Base-by-base conservation (phyloP, 106 monocot species). In the Xerophyta viscosa region DNA sequence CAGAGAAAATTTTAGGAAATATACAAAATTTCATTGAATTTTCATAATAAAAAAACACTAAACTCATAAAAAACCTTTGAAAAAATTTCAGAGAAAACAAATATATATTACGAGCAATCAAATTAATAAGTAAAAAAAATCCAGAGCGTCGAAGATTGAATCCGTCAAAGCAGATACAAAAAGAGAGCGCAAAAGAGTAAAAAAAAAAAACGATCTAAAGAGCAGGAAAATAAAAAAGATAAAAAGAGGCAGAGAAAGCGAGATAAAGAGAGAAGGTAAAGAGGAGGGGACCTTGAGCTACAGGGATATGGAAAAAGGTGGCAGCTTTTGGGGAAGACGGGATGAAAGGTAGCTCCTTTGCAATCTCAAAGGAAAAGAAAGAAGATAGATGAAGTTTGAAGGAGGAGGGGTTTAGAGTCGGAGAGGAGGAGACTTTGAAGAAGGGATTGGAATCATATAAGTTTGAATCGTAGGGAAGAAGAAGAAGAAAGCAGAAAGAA, bases 401-500 rank as follows among this genome's bases (percentile, higher is more conserved):
- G 52, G 44, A 13, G 49, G 41, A 60, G n/a, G n/a, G n/a, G n/a
- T 66, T 77, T 27, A 41, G 46, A 56, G 18, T 46, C 31, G 45
- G 37, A 41, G 21, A 6, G 33, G 24, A 17, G 31, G 29, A 54
- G 30, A 45, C 65, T 54, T 53, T 29, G 29, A 27, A 41, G 37
- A 12, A 24, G 27, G 66, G 51, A 20, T 48, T 20, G 27, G 48
- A 33, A 33, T 48, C n/a, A n/a, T n/a, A n/a, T n/a, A 48, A 36
- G 14, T 18, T 39, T 50, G 22, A 24, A 61, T 46, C 23, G 48
- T 46, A 46, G 18, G 8, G 46, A 44, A 29, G 9, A 25, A 54
- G 54, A 46, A 20, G 31, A 49, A 41, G 51, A 41, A 33, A 20
- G 52, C 25, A 25, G 22, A 25, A 24, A 12, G 48, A 23, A n/a